These are phyloP conservation scores for Phialocephala sp. DNA, from an alignment of 2,329 filamentous ascomycete genomes.

Conservation along the genomic window DNA sequence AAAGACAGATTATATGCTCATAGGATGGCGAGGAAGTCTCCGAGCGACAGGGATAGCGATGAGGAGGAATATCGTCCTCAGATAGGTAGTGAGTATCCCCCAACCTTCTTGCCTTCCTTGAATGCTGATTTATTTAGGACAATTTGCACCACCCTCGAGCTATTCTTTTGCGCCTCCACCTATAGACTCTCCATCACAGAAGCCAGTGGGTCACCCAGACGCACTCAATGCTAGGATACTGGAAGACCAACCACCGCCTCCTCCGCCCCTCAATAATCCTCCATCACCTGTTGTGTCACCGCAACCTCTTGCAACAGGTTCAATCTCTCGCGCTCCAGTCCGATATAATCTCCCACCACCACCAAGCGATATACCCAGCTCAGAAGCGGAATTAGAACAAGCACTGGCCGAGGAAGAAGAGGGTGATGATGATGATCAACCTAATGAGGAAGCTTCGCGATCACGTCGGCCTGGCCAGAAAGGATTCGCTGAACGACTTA, in stretches of 20 bases:
- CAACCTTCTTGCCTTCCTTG: background rate
- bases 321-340: slow-evolving; percentile 79
- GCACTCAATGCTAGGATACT: slow-evolving; percentile 31
- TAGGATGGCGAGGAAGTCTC: slow-evolving; percentile 55
- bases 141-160: slow-evolving; percentile 64
- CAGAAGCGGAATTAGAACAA: slow-evolving; percentile 57
- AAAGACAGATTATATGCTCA: slow-evolving; percentile 81
- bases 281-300: slow-evolving; percentile 44
- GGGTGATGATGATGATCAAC: slow-evolving; percentile 40
- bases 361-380: slow-evolving; percentile 56
- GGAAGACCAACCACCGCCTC: slow-evolving; percentile 39
- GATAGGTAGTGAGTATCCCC: slow-evolving; percentile 50
- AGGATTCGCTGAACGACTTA: slow-evolving; percentile 84
- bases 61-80: slow-evolving; percentile 50
- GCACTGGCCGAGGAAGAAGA: slow-evolving; percentile 47
- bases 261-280: slow-evolving; percentile 44
- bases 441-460: slow-evolving; percentile 50
- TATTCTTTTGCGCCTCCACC: slow-evolving; percentile 64
- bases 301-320: slow-evolving; percentile 49
- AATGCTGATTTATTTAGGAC: slow-evolving; percentile 48
- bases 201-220: slow-evolving; percentile 33
- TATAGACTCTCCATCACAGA: slow-evolving; percentile 45
- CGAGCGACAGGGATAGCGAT: slow-evolving; percentile 51
- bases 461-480: slow-evolving; percentile 78
- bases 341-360: slow-evolving; percentile 67